phyloP scores from a whole-genome alignment of 2,329 filamentous ascomycete species.

The Fusarium burgessii region DNA sequence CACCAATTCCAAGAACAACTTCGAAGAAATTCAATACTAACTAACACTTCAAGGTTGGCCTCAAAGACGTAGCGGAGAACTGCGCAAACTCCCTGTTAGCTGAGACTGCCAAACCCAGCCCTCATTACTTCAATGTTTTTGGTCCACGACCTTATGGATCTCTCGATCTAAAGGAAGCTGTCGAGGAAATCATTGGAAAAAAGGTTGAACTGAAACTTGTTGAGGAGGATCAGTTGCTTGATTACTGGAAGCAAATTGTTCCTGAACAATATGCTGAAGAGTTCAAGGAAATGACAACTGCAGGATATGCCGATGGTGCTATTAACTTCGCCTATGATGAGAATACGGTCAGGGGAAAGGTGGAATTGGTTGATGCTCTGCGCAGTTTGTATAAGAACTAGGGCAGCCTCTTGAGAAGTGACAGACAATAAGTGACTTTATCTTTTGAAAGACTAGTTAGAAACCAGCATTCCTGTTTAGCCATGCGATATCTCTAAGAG shows the following conservation, averaged over 20 bases:
- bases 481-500: too few species aligned
- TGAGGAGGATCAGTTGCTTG: slow-evolving; percentile 38
- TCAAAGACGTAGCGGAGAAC: slow-evolving; percentile 46
- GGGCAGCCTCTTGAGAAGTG: too few species aligned
- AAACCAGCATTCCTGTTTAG: too few species aligned
- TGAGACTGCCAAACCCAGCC: slow-evolving; percentile 2
- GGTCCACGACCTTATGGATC: slow-evolving; percentile 48
- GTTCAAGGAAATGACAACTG: slow-evolving; percentile 47
- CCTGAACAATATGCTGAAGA: slow-evolving; percentile 41
- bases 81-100: slow-evolving; percentile 44
- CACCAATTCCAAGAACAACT: fast-evolving
- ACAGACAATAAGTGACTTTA: too few species aligned
- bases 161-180: slow-evolving; percentile 44
- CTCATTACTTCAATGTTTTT: slow-evolving; percentile 43
- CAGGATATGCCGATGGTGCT: slow-evolving; percentile 44
- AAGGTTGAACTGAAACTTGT: slow-evolving; percentile 42
- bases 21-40: neutral
- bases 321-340: slow-evolving; percentile 44
- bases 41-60: slow-evolving; percentile 42
- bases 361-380: slow-evolving; percentile 45
- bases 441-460: too few species aligned
- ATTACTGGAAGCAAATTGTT: slow-evolving; percentile 42
- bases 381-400: slow-evolving; percentile 25
- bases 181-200: slow-evolving; percentile 47
- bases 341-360: slow-evolving; percentile 40